Evolutionary conservation across 441 rosid species (phyloP), one percentile per base, ranked within the genome.

Genomic region (Pelargonium cotyledonis): DNA sequence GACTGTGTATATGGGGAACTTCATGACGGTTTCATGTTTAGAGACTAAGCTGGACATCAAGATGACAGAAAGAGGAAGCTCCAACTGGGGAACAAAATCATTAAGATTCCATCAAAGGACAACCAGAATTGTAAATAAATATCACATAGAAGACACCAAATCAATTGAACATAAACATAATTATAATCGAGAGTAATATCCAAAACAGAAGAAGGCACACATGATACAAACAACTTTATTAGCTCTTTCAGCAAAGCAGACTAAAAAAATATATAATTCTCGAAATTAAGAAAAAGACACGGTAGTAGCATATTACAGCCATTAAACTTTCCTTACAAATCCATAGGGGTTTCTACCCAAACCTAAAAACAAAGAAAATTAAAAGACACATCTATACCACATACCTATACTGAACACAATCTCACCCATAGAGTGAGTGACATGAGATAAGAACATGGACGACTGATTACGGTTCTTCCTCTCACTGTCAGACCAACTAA

Each of bases 361-460:
- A 49, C 47, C 11, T 29, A 21, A 44, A 46, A 35, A 21, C 19
- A 49, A 35, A 23, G 21, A 12, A 43, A 66, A 69, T 31, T 19
- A n/a, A 60, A 47, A 70, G 15, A 63, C 14, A 76, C 63, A 21
- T 58, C 2, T 58, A 31, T 21, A 76, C 70, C 67, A 53, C 69
- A 55, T 72, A 71, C 63, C 79, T 68, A 70, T 76, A 65, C 67
- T 72, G 78, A 69, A 71, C 15, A 72, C 63, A 8, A 58, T 8
- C 63, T 58, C 63, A 58, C 35, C 10, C 12, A 21, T 21, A 21
- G 31, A 58, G 12, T 60, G 73, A 47, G 65, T 46, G 73, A 68
- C 53, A 53, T 29, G 23, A 74, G 72, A 65, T 63, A 23, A 70
- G 57, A 57, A 53, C 71, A 65, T 23, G 64, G 31, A 70, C 21